Conservation (phyloP, 805 yeast species). For the Nakazawaea siamensis region DNA sequence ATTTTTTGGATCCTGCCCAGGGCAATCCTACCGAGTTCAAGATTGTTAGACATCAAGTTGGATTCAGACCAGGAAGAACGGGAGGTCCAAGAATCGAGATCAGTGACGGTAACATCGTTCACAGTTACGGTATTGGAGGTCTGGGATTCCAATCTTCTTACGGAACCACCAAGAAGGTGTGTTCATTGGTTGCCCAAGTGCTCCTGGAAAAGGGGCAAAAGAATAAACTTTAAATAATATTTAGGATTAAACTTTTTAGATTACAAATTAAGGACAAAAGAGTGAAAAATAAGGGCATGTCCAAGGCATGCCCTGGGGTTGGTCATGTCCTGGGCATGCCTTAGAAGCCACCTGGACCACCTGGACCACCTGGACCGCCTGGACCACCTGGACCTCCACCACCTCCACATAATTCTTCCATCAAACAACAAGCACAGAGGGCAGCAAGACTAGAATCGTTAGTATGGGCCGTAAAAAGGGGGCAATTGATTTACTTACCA, state of each 20-base stretch:
- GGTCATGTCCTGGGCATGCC: too few relatives aligned
- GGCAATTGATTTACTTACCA: constrained; percentile 13
- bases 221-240: too few relatives aligned
- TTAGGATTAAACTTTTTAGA: too few relatives aligned
- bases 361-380: constrained; percentile 8
- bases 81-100: constrained; percentile 44
- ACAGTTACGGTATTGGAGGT: constrained; percentile 62
- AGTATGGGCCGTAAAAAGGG: constrained; percentile 7
- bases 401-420: constrained; percentile 10
- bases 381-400: constrained; percentile 10
- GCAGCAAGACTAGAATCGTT: constrained; percentile 12
- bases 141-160: constrained; percentile 67
- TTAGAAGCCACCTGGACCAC: constrained; percentile 2
- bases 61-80: constrained; percentile 57
- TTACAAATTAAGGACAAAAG: too few relatives aligned
- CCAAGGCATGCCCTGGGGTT: too few relatives aligned
- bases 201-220: neutral
- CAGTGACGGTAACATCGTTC: constrained; percentile 30
- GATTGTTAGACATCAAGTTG: constrained; percentile 48
- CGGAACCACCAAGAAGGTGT: constrained; percentile 46
- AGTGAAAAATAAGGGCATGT: too few relatives aligned
- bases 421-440: constrained; percentile 12
- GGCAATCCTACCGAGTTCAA: constrained; percentile 30
- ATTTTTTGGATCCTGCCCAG: constrained; percentile 29
- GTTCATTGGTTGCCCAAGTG: constrained; percentile 17